A percentile compares a stretch with the other conserved stretches of the same genome.
Evolutionary conservation across 495 filamentous ascomycete genomes (phyloP).

Genomic region (Neurospora africana): DNA sequence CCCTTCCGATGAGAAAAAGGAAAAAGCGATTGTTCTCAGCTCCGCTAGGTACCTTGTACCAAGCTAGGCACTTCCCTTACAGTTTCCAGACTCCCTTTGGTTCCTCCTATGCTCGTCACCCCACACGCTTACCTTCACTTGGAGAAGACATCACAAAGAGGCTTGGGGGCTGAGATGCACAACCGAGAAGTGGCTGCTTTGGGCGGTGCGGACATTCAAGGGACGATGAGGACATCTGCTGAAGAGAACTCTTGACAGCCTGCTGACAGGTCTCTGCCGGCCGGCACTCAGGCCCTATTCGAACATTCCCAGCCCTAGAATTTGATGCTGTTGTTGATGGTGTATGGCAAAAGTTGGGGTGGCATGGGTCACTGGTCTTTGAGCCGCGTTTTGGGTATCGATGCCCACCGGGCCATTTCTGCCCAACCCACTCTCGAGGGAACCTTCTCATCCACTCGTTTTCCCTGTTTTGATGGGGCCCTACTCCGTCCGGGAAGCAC

Average conservation of each 20-base stretch:
- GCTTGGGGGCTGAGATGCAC: neutral
- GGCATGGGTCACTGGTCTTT: slow-evolving; percentile 15
- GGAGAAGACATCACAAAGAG: neutral
- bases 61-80: neutral
- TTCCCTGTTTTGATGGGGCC: neutral
- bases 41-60: neutral
- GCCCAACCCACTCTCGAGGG: slow-evolving; percentile 27
- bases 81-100: neutral
- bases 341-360: slow-evolving; percentile 14
- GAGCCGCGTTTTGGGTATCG: slow-evolving; percentile 23
- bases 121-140: neutral
- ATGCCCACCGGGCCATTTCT: slow-evolving; percentile 24
- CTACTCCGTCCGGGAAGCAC: neutral
- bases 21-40: neutral
- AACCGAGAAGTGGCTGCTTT: neutral
- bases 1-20: neutral
- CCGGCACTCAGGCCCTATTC: neutral
- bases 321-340: slow-evolving; percentile 16
- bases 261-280: neutral
- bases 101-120: neutral
- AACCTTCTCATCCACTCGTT: slow-evolving; percentile 21
- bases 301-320: slow-evolving; percentile 10
- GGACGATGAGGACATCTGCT: neutral
- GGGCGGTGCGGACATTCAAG: neutral
- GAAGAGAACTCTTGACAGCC: neutral